A percentile compares a stretch with the other conserved stretches of the same genome.
These are phyloP conservation scores for Zygosaccharomyces pseudobailii DNA, from an alignment of 1,139 yeast species.

Conservation along the genomic window DNA sequence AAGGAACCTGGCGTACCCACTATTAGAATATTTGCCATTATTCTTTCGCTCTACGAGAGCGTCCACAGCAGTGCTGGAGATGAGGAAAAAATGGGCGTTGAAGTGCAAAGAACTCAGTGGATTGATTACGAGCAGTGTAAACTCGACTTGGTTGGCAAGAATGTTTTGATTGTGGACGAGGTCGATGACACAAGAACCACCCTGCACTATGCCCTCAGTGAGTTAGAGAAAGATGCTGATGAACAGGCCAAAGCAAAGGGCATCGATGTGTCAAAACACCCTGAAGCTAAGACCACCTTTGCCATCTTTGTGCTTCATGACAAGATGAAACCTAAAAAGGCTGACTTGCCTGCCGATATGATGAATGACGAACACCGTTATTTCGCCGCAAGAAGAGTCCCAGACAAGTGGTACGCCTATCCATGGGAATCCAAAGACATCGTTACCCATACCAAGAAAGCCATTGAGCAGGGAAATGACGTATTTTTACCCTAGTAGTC, in stretches of 20 bases:
- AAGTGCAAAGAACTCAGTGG: conserved; percentile 64
- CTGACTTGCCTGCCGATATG: conserved; percentile 51
- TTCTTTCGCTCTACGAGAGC: conserved; percentile 57
- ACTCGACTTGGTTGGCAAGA: conserved; percentile 53
- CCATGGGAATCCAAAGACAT: conserved; percentile 96
- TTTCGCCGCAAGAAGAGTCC: conserved; percentile 86
- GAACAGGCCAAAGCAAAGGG: conserved; percentile 46
- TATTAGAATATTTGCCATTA: conserved; percentile 62
- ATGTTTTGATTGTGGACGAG: conserved; percentile 61
- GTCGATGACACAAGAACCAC: conserved; percentile 69
- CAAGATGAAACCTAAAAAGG: conserved; percentile 83
- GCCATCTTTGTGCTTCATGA: conserved; percentile 91
- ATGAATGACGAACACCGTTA: conserved; percentile 48
- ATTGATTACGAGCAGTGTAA: conserved; percentile 53
- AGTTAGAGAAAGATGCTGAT: conserved; percentile 51
- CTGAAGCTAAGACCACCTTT: conserved; percentile 55
- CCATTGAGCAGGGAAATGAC: conserved; percentile 70
- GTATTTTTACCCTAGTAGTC: conserved; percentile 29
- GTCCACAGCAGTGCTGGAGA: conserved; percentile 42
- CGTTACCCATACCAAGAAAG: conserved; percentile 77
- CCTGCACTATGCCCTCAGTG: conserved; percentile 55
- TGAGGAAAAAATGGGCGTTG: conserved; percentile 50
- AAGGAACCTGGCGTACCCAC: conserved; percentile 52
- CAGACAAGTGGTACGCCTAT: conserved; percentile 94
- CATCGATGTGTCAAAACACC: conserved; percentile 37